These are phyloP conservation scores for Stagonosporopsis rhizophila DNA, from an alignment of 2,329 filamentous ascomycete genomes.

Conservation along the genomic window DNA sequence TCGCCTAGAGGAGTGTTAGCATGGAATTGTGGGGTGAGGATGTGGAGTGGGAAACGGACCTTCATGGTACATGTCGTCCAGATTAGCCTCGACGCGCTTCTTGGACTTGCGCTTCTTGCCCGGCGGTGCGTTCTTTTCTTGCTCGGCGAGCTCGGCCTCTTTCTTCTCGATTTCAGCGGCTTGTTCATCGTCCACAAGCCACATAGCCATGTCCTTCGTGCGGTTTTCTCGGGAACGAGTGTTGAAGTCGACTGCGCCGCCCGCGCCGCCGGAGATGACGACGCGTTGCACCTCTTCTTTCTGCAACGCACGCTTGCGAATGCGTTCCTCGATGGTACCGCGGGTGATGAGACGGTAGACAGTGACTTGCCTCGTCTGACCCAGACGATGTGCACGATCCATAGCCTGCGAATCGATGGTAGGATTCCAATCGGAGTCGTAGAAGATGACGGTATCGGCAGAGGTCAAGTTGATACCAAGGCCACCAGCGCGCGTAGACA, in stretches of 20 bases:
- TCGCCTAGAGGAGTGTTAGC: conserved; percentile 69
- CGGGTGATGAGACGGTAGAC: conserved; percentile 97
- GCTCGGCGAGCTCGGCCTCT: conserved; percentile 81
- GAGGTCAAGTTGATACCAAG: conserved; percentile 96
- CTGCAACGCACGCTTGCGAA: conserved; percentile 93
- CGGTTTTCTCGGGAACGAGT: conserved; percentile 88
- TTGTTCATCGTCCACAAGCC: conserved; percentile 97
- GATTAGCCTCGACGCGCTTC: conserved; percentile 66
- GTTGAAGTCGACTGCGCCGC: conserved; percentile 93
- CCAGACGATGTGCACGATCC: conserved; percentile 97
- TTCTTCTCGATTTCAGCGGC: conserved; percentile 92
- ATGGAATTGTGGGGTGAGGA: background rate
- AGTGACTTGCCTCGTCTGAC: conserved; percentile 93
- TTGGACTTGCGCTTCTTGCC: conserved; percentile 66
- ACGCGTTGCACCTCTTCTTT: conserved; percentile 99
- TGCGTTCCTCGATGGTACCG: conserved; percentile 96
- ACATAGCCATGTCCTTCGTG: conserved; percentile 98
- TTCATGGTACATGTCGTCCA: conserved; percentile 99
- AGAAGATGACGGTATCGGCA: conserved; percentile 98
- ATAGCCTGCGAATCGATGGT: conserved; percentile 99
- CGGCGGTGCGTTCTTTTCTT: conserved; percentile 59
- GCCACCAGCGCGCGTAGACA: conserved; percentile 95
- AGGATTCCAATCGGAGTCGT: conserved; percentile 99
- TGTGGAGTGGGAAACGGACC: conserved; percentile 65
- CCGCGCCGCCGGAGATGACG: conserved; percentile 86